phyloP scores from a whole-genome alignment of 495 filamentous ascomycete genomes.

The Trypethelium eluteriae region DNA sequence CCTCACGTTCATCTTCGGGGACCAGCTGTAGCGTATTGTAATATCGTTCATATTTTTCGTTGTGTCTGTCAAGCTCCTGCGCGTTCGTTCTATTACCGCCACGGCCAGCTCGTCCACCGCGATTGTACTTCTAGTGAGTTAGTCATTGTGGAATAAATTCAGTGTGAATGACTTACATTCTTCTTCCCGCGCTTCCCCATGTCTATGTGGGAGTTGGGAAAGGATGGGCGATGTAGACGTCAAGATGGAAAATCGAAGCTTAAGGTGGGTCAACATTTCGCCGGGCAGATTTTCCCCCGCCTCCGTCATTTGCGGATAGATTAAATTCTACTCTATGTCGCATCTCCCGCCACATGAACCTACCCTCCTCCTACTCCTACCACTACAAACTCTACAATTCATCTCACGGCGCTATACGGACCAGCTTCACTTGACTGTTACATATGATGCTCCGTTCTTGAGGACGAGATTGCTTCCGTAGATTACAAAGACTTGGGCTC shows the following conservation, averaged over 20 bases:
- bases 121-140: background rate
- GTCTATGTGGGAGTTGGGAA: background rate
- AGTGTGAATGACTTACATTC: slow-evolving; percentile 6
- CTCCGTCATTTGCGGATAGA: too few relatives aligned
- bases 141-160: background rate
- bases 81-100: slow-evolving; percentile 27
- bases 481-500: too few relatives aligned
- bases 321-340: too few relatives aligned
- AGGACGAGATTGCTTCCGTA: too few relatives aligned
- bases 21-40: slow-evolving; percentile 72
- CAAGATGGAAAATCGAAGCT: background rate
- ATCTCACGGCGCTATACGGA: too few relatives aligned
- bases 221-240: background rate
- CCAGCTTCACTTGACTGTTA: too few relatives aligned
- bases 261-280: background rate
- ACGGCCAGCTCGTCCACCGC: slow-evolving; percentile 30
- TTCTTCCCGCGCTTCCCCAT: slow-evolving; percentile 19
- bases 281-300: too few relatives aligned
- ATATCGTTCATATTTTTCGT: slow-evolving; percentile 70
- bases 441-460: too few relatives aligned
- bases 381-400: too few relatives aligned
- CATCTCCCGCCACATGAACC: too few relatives aligned
- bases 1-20: slow-evolving; percentile 53
- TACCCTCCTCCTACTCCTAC: too few relatives aligned
- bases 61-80: slow-evolving; percentile 48